These are phyloP conservation scores for Scytalidium sp. DNA, from an alignment of 2,329 filamentous ascomycete genomes.

Conservation along the genomic window DNA sequence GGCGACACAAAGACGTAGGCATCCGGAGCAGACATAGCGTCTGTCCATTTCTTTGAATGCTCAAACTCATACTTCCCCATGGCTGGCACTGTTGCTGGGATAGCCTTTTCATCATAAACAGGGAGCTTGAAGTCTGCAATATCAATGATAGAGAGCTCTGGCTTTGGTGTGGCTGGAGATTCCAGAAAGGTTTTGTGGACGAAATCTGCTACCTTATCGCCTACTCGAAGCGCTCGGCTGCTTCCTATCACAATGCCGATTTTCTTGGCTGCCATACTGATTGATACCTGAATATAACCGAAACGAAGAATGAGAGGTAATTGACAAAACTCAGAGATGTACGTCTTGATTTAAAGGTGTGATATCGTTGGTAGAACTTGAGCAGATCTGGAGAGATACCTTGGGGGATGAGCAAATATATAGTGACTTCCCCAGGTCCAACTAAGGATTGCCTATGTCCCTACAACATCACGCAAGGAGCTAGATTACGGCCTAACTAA, in stretches of 20 bases:
- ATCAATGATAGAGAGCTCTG: conserved; percentile 29
- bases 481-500: too few species aligned
- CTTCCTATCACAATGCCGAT: conserved; percentile 13
- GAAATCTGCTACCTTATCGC: conserved; percentile 9
- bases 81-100: conserved; percentile 34
- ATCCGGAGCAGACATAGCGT: conserved; percentile 37
- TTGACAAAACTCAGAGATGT: too few species aligned
- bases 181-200: conserved; percentile 16
- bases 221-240: conserved; percentile 12
- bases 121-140: conserved; percentile 37
- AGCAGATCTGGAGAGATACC: too few species aligned
- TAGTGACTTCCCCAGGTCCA: too few species aligned
- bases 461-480: too few species aligned
- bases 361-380: too few species aligned
- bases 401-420: too few species aligned
- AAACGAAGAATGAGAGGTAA: too few species aligned
- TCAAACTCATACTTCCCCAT: conserved; percentile 32
- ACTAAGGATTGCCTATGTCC: too few species aligned
- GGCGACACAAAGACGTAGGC: conserved; percentile 47
- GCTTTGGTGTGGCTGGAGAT: conserved; percentile 6
- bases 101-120: conserved; percentile 37
- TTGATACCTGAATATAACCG: too few species aligned
- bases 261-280: too few species aligned
- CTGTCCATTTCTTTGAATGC: conserved; percentile 42
- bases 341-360: too few species aligned